Evolutionary conservation across 805 yeast species (phyloP).

Genomic region (Spathaspora sp.): DNA sequence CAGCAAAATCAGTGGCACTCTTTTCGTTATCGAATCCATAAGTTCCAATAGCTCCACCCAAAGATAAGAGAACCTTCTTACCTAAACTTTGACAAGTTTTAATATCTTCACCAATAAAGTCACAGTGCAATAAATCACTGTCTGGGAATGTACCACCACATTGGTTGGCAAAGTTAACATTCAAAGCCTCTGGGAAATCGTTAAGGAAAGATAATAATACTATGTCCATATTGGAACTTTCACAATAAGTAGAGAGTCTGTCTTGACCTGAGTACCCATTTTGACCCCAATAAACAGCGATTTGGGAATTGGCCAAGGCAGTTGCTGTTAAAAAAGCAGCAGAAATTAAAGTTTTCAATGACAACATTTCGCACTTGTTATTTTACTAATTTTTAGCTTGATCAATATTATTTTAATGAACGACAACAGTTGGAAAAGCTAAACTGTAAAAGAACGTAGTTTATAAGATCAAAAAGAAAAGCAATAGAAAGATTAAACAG

Average conservation of each 20-base stretch:
- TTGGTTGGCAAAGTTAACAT: constrained; percentile 18
- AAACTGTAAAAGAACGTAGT: not conserved
- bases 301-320: constrained; percentile 12
- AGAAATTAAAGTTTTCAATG: constrained; percentile 7
- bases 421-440: not conserved
- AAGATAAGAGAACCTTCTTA: constrained; percentile 67
- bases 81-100: constrained; percentile 69
- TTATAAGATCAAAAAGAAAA: too few relatives aligned
- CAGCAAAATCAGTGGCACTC: constrained; percentile 54
- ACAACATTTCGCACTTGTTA: constrained; percentile 2
- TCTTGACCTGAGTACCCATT: constrained; percentile 23
- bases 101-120: constrained; percentile 53
- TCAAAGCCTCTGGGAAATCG: constrained; percentile 42
- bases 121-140: constrained; percentile 34
- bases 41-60: constrained; percentile 42
- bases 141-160: constrained; percentile 24
- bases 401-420: not conserved
- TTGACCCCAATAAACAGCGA: constrained; percentile 21
- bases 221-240: constrained; percentile 62
- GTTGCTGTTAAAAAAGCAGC: constrained; percentile 5
- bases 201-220: constrained; percentile 65
- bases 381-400: not conserved
- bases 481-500: too few relatives aligned
- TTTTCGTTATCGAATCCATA: constrained; percentile 51
- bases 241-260: constrained; percentile 49